A percentile compares a stretch with the other conserved stretches of the same genome.
Evolutionary conservation across 768 basidiomycete genomes (phyloP).

Genomic region (Mycena capillaripes): DNA sequence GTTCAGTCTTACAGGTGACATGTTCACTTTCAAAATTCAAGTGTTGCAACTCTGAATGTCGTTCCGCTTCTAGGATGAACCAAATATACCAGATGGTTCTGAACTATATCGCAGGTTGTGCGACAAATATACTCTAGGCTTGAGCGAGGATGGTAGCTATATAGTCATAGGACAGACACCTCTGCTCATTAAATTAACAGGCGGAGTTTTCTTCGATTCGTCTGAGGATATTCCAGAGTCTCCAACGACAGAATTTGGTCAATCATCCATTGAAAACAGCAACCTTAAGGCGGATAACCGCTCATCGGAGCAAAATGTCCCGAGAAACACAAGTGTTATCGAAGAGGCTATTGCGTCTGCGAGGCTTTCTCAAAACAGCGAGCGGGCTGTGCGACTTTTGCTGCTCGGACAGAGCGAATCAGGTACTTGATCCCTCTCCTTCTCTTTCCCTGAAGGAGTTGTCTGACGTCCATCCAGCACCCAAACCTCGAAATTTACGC

Average conservation of each 20-base stretch:
- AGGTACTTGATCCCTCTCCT: too few relatives aligned
- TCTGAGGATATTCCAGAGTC: not conserved
- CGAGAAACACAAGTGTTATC: not conserved
- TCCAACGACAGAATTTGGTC: too few relatives aligned
- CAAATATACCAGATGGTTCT: not conserved
- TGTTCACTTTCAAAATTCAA: not conserved
- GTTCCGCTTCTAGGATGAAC: not conserved
- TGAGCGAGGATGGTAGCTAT: not conserved
- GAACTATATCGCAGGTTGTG: not conserved
- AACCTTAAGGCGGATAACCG: too few relatives aligned
- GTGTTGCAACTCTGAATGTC: not conserved
- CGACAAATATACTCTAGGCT: not conserved
- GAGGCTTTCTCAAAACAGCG: slow-evolving; percentile 43
- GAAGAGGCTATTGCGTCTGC: too few relatives aligned
- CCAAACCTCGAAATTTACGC: not conserved
- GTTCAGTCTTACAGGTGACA: not conserved
- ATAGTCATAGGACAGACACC: not conserved
- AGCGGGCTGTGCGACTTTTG: too few relatives aligned
- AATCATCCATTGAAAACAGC: too few relatives aligned
- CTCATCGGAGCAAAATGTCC: too few relatives aligned
- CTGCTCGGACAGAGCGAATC: too few relatives aligned
- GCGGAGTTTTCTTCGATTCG: not conserved
- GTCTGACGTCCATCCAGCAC: not conserved
- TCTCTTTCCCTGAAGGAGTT: not conserved
- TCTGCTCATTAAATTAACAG: not conserved